Percentiles rank a stretch among this genome's conserved stretches.
These are phyloP conservation scores for Kazachstania martiniae DNA, from an alignment of 805 yeast species.

Conservation along the genomic window DNA sequence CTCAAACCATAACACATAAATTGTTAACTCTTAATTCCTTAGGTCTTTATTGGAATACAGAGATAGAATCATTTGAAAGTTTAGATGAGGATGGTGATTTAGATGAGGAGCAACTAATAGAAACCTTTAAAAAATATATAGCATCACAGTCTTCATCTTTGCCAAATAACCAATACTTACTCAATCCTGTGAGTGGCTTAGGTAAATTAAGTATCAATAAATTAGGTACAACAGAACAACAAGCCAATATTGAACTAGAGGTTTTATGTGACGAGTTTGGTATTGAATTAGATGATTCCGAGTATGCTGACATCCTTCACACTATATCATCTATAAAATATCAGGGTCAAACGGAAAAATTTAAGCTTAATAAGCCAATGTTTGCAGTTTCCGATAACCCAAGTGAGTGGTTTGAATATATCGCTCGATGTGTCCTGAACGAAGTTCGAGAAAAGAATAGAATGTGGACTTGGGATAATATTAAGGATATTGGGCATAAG, in stretches of 20 bases:
- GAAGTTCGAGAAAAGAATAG: slow-evolving; percentile 76
- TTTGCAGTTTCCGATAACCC: slow-evolving; percentile 49
- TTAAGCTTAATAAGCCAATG: slow-evolving; percentile 58
- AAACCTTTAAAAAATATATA: not conserved
- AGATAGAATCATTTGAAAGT: slow-evolving; percentile 30
- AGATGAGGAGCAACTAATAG: not conserved
- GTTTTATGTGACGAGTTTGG: slow-evolving; percentile 82
- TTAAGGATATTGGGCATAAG: slow-evolving; percentile 60
- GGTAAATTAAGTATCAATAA: slow-evolving; percentile 80
- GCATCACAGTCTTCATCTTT: not conserved
- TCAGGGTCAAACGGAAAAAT: slow-evolving; percentile 68
- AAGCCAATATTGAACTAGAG: slow-evolving; percentile 64
- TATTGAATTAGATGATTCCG: slow-evolving; percentile 73
- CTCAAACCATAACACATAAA: slow-evolving; percentile 60
- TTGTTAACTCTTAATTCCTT: slow-evolving; percentile 63
- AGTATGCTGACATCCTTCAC: slow-evolving; percentile 71
- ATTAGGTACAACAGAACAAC: slow-evolving; percentile 53
- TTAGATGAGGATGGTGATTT: not conserved
- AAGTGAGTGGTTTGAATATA: slow-evolving; percentile 69
- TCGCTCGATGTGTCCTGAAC: slow-evolving; percentile 60
- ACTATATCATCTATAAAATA: slow-evolving; percentile 75
- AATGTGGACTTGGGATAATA: slow-evolving; percentile 83
- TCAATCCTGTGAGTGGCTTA: slow-evolving; percentile 81
- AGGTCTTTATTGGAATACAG: slow-evolving; percentile 78
- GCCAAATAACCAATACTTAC: slow-evolving; percentile 38